These are phyloP conservation scores for Akanthomyces dipterigenus DNA, from an alignment of 2,329 filamentous ascomycete species.

Conservation along the genomic window DNA sequence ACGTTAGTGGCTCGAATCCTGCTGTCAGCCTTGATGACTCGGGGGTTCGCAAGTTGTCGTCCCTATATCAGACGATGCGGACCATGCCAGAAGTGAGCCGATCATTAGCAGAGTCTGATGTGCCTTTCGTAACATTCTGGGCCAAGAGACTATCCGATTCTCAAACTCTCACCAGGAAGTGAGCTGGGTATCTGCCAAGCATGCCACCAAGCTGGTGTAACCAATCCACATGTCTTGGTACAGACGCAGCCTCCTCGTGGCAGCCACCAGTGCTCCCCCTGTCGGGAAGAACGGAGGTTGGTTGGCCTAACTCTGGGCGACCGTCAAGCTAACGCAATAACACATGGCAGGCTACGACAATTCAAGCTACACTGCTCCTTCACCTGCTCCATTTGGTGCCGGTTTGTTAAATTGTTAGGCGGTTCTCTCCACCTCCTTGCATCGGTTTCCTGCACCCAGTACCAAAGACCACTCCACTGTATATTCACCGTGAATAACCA, in stretches of 20 bases:
- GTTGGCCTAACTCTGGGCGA: not conserved
- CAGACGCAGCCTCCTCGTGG: slow-evolving; percentile 1
- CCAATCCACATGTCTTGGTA: not conserved
- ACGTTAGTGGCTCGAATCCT: not conserved
- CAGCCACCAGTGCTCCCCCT: not conserved
- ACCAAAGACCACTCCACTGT: not conserved
- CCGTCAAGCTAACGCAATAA: not conserved
- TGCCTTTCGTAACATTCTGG: not conserved
- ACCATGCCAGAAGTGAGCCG: not conserved
- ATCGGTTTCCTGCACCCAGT: not conserved
- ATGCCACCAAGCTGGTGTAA: not conserved
- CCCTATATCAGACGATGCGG: not conserved
- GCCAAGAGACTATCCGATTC: not conserved
- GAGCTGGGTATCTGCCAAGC: not conserved
- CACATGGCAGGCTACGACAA: slow-evolving; percentile 1
- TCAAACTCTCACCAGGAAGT: not conserved
- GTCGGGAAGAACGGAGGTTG: not conserved
- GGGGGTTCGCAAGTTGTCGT: not conserved
- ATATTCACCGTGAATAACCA: not conserved
- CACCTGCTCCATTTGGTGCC: not conserved
- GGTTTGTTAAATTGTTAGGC: not conserved
- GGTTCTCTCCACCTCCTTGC: slow-evolving; percentile 3
- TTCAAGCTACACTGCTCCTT: not conserved
- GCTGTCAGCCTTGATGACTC: not conserved
- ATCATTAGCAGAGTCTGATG: not conserved